A percentile compares a stretch with the other conserved stretches of the same genome.
These are phyloP conservation scores for Penicillium sp. DNA, from an alignment of 2,329 filamentous ascomycete genomes.

Conservation along the genomic window DNA sequence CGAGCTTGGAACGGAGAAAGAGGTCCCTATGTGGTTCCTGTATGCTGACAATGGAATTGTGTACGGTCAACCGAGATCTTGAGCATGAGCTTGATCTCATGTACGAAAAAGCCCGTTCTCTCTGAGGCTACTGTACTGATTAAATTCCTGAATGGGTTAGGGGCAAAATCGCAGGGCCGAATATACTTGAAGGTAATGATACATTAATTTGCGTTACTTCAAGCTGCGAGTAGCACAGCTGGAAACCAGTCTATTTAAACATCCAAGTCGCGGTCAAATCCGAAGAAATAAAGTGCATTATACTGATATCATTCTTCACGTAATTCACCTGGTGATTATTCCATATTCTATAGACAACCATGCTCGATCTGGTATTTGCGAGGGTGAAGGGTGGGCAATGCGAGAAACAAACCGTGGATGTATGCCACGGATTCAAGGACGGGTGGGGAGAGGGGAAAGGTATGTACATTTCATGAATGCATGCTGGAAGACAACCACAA, in stretches of 20 bases:
- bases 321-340: slow-evolving; percentile 28
- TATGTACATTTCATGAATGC: slow-evolving; percentile 37
- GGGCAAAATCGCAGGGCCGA: no score
- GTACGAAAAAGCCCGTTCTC: no score
- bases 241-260: neutral
- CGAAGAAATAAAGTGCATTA: slow-evolving; percentile 18
- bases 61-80: neutral
- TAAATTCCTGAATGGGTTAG: no score
- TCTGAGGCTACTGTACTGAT: no score
- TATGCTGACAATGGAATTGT: no score
- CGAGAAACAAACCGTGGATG: slow-evolving; percentile 11
- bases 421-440: slow-evolving; percentile 14
- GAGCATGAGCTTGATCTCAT: no score
- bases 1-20: neutral
- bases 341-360: slow-evolving; percentile 32
- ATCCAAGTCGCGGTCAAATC: neutral
- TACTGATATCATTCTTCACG: slow-evolving; percentile 27
- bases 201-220: no score
- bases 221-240: neutral
- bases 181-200: neutral
- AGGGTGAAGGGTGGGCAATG: slow-evolving; percentile 20
- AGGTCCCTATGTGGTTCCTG: neutral
- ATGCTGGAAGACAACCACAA: slow-evolving; percentile 23
- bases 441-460: slow-evolving; percentile 14
- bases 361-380: slow-evolving; percentile 29